Conservation (phyloP, 139 green algal genomes). For the Edaphochlamys debaryana region DNA sequence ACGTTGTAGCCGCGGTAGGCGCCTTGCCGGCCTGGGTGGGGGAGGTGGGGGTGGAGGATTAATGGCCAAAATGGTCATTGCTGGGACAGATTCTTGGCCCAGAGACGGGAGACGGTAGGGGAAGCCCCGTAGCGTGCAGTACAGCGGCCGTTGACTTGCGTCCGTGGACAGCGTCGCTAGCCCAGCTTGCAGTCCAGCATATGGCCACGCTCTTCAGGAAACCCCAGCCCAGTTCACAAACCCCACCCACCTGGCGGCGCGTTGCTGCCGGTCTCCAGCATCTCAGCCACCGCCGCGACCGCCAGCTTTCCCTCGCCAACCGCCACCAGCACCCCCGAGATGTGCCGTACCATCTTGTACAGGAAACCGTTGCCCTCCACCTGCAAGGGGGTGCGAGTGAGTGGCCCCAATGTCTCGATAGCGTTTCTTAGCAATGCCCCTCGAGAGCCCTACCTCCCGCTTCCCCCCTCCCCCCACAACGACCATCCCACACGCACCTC, state of each 20-base stretch:
- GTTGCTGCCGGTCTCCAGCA: constrained; percentile 45
- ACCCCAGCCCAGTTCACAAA: neutral
- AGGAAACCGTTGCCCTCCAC: constrained; percentile 83
- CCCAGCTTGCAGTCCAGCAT: too few relatives aligned
- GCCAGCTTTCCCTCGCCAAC: constrained; percentile 52
- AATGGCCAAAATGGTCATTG: neutral
- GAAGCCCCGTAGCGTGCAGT: neutral
- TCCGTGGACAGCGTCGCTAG: too few relatives aligned
- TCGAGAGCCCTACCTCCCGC: too few relatives aligned
- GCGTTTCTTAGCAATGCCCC: too few relatives aligned
- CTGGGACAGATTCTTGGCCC: too few relatives aligned
- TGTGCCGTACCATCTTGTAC: constrained; percentile 87
- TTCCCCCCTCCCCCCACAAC: too few relatives aligned
- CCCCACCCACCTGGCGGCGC: constrained; percentile 42
- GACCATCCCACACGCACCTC: too few relatives aligned
- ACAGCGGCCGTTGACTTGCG: too few relatives aligned
- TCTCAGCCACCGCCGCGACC: neutral
- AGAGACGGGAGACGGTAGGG: neutral
- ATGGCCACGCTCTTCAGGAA: too few relatives aligned
- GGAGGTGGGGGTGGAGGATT: neutral
- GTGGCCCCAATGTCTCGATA: neutral
- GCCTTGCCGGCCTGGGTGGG: constrained; percentile 16
- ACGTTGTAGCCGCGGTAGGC: constrained; percentile 63
- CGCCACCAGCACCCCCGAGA: constrained; percentile 71
- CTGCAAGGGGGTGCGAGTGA: constrained; percentile 43